Percentiles rank a stretch among this genome's conserved stretches.
phyloP scores from a whole-genome alignment of 1,284 basidiomycete genomes.

The Ganoderma lingzhi region DNA sequence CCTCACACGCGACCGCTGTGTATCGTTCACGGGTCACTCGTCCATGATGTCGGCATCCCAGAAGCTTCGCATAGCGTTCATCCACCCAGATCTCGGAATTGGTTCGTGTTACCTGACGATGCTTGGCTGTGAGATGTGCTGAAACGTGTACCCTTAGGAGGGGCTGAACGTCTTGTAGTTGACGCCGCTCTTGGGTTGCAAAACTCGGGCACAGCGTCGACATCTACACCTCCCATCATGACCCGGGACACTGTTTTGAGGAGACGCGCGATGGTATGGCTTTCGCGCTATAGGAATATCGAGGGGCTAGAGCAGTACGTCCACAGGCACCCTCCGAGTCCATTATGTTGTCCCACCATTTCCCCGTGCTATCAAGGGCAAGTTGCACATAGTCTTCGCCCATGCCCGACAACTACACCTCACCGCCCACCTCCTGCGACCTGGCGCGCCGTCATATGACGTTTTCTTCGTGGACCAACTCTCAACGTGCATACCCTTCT shows the following conservation, averaged over 20 bases:
- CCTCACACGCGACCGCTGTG: not conserved
- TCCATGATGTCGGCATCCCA: constrained; percentile 13
- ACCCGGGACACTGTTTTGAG: constrained; percentile 86
- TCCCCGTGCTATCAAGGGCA: constrained; percentile 80
- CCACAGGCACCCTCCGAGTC: constrained; percentile 84
- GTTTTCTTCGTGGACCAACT: constrained; percentile 97
- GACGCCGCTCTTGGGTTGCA: constrained; percentile 94
- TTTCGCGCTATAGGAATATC: not conserved
- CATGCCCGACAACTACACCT: constrained; percentile 91
- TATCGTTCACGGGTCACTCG: not conserved
- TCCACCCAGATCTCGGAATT: constrained; percentile 96
- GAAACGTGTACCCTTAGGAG: constrained; percentile 61
- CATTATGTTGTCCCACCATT: constrained; percentile 80
- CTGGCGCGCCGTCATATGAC: constrained; percentile 66
- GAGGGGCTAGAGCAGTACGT: constrained; percentile 13
- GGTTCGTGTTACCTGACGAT: constrained; percentile 57
- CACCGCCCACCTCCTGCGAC: constrained; percentile 64
- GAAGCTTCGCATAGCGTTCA: constrained; percentile 71
- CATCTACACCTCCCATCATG: constrained; percentile 95
- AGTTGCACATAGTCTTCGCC: constrained; percentile 90
- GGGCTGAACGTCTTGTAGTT: constrained; percentile 95
- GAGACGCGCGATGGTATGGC: constrained; percentile 85
- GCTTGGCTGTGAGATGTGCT: not conserved
- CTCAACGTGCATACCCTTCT: constrained; percentile 88
- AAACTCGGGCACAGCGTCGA: constrained; percentile 87